Evolutionary conservation across 345 rosid species (phyloP), one percentile per base, ranked within the genome.

Genomic region (Euphorbia peplus): DNA sequence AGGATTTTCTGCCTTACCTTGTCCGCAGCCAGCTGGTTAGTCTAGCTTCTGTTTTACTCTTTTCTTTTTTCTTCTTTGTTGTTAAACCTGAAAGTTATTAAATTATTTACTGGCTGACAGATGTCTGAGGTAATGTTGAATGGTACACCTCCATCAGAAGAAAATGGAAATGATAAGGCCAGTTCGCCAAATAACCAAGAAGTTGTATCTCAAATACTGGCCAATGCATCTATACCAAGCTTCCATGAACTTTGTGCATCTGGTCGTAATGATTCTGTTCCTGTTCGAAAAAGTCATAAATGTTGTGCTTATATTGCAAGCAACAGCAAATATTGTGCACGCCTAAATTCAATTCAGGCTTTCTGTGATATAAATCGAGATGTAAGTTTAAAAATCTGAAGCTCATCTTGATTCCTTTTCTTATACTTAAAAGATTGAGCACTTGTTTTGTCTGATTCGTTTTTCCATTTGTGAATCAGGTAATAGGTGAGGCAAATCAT

Each of bases 1-100:
- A 88, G 70, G 97, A 95, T 77, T 82, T 95, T 19, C 78, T 95
- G 72, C 99, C 97, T 37, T 91, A 87, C 86, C 96, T 91, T 71
- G 95, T 95, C 63, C 84, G 87, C 71, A 91, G 85, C 51, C 99
- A 95, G 86, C 82, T 91, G 96, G 99, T 95, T 76, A 82, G 99
- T 84, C 70, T 75, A 37, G 66, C 30, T 58, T 75, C 53, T 35
- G 50, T 16, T 30, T 71, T 65, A 32, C 60, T 37, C 53, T 54
- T 15, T 25, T n/a, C 6, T 2, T 21, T 29, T n/a, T 44, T 37
- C 6, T 4, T 44, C 15, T 44, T 19, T 47, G 14, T 18, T n/a
- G 25, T 39, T 14, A 54, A 76, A 69, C 1, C 50, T 71, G 30
- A 69, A 2, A 70, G 26, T 22, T 7, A 74, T 63, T 37, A 52